Percentiles rank a stretch among this genome's conserved stretches.
These are phyloP conservation scores for Leishmania turanica DNA, from an alignment of 208 protist genomes.

Conservation along the genomic window DNA sequence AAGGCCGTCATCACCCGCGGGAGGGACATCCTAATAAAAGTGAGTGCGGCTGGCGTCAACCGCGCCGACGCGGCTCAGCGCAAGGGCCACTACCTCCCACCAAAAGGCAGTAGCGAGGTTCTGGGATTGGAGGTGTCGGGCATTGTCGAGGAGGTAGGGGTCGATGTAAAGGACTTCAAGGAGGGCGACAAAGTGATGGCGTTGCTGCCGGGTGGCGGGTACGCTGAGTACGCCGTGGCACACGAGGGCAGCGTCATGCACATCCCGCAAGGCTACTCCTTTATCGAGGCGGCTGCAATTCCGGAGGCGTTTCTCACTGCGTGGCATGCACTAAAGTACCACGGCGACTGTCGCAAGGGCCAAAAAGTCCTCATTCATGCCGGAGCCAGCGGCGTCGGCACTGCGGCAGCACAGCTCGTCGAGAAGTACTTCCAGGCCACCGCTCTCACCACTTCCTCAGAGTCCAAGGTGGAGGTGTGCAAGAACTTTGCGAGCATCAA, in stretches of 20 bases:
- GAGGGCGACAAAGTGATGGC: slow-evolving; percentile 89
- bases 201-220: slow-evolving; percentile 89
- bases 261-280: slow-evolving; percentile 80
- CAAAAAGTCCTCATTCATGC: slow-evolving; percentile 90
- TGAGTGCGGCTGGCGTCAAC: slow-evolving; percentile 91
- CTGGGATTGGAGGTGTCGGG: slow-evolving; percentile 93
- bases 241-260: slow-evolving; percentile 77
- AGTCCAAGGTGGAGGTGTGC: slow-evolving; percentile 77
- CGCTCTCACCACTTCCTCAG: slow-evolving; percentile 63
- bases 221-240: slow-evolving; percentile 90
- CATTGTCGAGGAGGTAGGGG: slow-evolving; percentile 69
- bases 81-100: slow-evolving; percentile 88
- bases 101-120: slow-evolving; percentile 72
- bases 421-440: slow-evolving; percentile 79
- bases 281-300: slow-evolving; percentile 90
- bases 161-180: slow-evolving; percentile 64
- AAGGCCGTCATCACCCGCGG: slow-evolving; percentile 34
- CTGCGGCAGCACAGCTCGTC: slow-evolving; percentile 77
- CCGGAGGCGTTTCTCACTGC: slow-evolving; percentile 94
- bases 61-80: slow-evolving; percentile 84
- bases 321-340: slow-evolving; percentile 85
- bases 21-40: slow-evolving; percentile 82
- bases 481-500: slow-evolving; percentile 59
- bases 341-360: slow-evolving; percentile 60
- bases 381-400: slow-evolving; percentile 90